Base-by-base conservation (phyloP, 129 eudicot genomes). In the Smallanthus sonchifolius region DNA sequence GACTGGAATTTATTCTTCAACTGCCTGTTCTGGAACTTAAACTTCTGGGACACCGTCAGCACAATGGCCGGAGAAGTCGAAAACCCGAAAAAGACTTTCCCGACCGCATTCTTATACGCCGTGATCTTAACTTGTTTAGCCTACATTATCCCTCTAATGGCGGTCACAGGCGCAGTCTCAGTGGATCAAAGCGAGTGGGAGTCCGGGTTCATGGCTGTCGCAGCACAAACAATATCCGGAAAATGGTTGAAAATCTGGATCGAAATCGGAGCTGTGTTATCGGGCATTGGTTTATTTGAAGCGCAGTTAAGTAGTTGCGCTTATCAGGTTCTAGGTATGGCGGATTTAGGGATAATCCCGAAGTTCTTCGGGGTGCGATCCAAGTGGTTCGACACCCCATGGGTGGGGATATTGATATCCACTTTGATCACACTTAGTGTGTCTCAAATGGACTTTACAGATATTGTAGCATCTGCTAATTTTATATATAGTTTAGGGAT, bases 41-140 rank as follows among this genome's bases (percentile, higher is more conserved):
- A 86, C 49, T 86, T 81, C 36, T 86, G 91, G 91, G 91, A 86
- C 35, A 81, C 76, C 2, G 88, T 86, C 1, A 86, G 91, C 40
- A 86, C 91, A 0, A 81, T 83, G 91, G 91, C 91, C 3, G 91
- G 91, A 2, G 91, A 86, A 75, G 88, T 86, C 4, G 80, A 83
- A 7, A 78, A 83, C 15, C 91, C 91, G 0, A 75, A 73, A 17
- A 86, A 76, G 36, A 86, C 86, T 0, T 86, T 86, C 61, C 88
- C 86, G 1, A 0, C 28, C 0, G 86, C 91, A 0, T 70, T 86
- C 2, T 64, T 86, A 3, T 78, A 1, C 16, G 77, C 88, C 3
- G 91, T 87, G 73, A 81, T 87, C 37, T 63, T 87, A 8, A 87
- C 91, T 7, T 87, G 88, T 52, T 69, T 87, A 44, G 88, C 88